phyloP scores from a whole-genome alignment of 164 flowering plant genomes.

The Taxillus chinensis region DNA sequence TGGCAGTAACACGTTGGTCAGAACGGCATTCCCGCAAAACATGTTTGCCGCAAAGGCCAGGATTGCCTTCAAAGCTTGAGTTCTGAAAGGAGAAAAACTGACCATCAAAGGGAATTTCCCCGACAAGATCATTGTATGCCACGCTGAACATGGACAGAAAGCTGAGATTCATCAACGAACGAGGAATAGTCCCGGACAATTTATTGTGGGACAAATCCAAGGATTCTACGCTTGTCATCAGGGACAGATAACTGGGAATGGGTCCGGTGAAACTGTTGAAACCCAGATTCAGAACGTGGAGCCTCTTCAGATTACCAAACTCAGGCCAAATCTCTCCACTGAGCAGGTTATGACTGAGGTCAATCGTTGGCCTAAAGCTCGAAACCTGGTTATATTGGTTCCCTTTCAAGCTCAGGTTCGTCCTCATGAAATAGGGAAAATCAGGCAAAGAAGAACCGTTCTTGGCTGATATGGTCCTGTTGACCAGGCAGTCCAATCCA shows the following conservation, averaged over 20 bases:
- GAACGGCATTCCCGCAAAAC: slow-evolving; percentile 14
- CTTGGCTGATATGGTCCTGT: slow-evolving; percentile 18
- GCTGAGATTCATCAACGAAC: slow-evolving; percentile 28
- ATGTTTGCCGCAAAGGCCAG: slow-evolving; percentile 37
- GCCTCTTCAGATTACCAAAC: slow-evolving; percentile 42
- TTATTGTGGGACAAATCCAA: slow-evolving; percentile 51
- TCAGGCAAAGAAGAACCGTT: slow-evolving; percentile 29
- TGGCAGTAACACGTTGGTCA: slow-evolving; percentile 4
- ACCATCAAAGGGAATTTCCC: slow-evolving; percentile 44
- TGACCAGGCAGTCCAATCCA: slow-evolving; percentile 25
- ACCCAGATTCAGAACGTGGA: slow-evolving; percentile 38
- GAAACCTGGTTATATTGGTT: slow-evolving; percentile 36
- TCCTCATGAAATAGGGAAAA: slow-evolving; percentile 36
- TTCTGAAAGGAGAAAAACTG: slow-evolving; percentile 50
- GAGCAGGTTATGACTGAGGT: slow-evolving; percentile 36
- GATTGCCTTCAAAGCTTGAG: slow-evolving; percentile 58
- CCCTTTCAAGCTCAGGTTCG: slow-evolving; percentile 22
- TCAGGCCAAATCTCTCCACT: slow-evolving; percentile 51
- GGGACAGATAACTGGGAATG: slow-evolving; percentile 39
- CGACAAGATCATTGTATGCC: slow-evolving; percentile 47
- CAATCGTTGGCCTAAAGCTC: slow-evolving; percentile 47
- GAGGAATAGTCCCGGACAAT: slow-evolving; percentile 42
- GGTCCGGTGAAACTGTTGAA: slow-evolving; percentile 32
- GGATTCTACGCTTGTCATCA: slow-evolving; percentile 39
- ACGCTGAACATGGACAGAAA: slow-evolving; percentile 53